Evolutionary conservation across 192 early-diverging fungal species (phyloP).

Genomic region (Rhizoclosmatium globosum): DNA sequence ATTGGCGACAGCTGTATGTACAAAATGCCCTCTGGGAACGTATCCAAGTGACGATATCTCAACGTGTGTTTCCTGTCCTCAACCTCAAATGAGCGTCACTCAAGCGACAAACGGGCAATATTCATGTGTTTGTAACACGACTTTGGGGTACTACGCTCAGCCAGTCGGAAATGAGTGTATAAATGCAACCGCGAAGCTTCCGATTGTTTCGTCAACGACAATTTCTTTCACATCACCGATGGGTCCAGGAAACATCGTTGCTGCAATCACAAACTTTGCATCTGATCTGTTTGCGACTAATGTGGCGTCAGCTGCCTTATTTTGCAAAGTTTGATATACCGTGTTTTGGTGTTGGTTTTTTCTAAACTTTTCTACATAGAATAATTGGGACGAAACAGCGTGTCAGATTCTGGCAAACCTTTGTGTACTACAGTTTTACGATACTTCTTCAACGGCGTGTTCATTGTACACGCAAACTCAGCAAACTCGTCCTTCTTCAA

Average conservation of each 20-base stretch:
- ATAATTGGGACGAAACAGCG: conserved; percentile 42
- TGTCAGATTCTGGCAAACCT: conserved; percentile 59
- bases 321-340: conserved; percentile 27
- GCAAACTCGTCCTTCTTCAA: conserved; percentile 13
- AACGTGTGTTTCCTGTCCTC: conserved; percentile 19
- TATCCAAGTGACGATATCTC: conserved; percentile 25
- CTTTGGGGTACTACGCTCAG: conserved; percentile 35
- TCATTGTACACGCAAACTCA: conserved; percentile 40
- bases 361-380: conserved; percentile 32
- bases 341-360: conserved; percentile 34
- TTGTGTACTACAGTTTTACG: conserved; percentile 57
- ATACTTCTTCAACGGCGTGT: conserved; percentile 44
- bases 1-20: conserved; percentile 9
- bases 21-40: conserved; percentile 7
- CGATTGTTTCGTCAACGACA: conserved; percentile 17
- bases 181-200: not conserved
- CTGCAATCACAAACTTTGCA: conserved; percentile 21
- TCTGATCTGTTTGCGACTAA: conserved; percentile 10
- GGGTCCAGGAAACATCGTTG: conserved; percentile 3
- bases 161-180: conserved; percentile 45
- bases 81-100: not conserved
- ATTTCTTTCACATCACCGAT: conserved; percentile 27
- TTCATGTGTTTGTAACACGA: conserved; percentile 47
- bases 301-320: conserved; percentile 28
- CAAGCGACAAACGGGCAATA: conserved; percentile 27